These are phyloP conservation scores for Syzygium syzygioides DNA, from an alignment of 441 rosid species.

Conservation along the genomic window DNA sequence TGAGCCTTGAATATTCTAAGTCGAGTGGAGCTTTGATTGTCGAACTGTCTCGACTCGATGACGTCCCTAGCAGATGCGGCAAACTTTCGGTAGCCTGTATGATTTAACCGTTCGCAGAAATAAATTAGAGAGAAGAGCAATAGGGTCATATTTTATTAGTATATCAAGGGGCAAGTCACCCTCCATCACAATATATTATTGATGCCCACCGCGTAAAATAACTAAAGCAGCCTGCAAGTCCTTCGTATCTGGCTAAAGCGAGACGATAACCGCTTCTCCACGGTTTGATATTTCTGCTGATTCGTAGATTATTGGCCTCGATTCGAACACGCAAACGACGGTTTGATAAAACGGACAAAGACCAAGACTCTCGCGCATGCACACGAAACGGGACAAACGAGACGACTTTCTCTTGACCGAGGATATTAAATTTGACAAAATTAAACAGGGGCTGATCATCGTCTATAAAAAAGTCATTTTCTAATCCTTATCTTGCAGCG, in stretches of 20 bases:
- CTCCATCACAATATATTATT: neutral
- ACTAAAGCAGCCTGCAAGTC: neutral
- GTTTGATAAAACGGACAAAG: neutral
- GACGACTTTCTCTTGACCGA: neutral
- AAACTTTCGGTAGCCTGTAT: neutral
- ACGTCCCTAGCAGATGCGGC: neutral
- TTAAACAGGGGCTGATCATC: neutral
- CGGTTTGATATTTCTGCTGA: neutral
- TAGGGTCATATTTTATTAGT: neutral
- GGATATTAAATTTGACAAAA: neutral
- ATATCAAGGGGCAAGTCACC: neutral
- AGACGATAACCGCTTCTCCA: neutral
- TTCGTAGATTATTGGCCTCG: neutral
- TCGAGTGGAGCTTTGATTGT: neutral
- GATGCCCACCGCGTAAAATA: neutral
- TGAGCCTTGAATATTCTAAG: neutral
- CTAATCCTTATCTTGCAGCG: neutral
- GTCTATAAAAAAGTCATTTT: neutral
- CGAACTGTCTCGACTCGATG: neutral
- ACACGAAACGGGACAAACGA: neutral
- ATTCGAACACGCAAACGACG: neutral
- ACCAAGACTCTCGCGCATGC: neutral
- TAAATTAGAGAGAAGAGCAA: neutral
- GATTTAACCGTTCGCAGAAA: neutral
- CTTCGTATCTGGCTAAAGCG: neutral